These are phyloP conservation scores for Neonothopanus nambi DNA, from an alignment of 1,284 basidiomycete species.

Conservation along the genomic window DNA sequence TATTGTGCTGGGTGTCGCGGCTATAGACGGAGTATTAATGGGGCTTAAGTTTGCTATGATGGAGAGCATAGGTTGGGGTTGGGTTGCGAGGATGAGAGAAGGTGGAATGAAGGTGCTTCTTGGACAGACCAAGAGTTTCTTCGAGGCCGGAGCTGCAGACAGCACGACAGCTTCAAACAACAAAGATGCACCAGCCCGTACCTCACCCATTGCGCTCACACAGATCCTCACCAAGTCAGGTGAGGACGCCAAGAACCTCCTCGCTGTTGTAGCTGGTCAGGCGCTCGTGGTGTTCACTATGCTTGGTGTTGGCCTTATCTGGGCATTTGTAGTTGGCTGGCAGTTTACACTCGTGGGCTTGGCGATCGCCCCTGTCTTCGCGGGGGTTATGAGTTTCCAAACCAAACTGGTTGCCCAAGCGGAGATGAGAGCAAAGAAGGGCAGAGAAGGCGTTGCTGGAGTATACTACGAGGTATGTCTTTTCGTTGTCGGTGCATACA, in stretches of 20 bases:
- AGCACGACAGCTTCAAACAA: slow-evolving; percentile 19
- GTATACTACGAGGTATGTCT: slow-evolving; percentile 80
- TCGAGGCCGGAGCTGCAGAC: slow-evolving; percentile 63
- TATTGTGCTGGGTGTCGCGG: slow-evolving; percentile 73
- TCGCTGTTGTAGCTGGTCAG: slow-evolving; percentile 78
- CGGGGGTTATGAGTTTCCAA: slow-evolving; percentile 72
- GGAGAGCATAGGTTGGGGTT: slow-evolving; percentile 73
- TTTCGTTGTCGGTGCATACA: slow-evolving; percentile 6
- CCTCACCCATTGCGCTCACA: slow-evolving; percentile 58
- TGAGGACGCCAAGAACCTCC: slow-evolving; percentile 83
- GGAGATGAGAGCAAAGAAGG: slow-evolving; percentile 81
- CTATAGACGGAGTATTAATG: slow-evolving; percentile 72
- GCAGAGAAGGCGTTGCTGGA: slow-evolving; percentile 82
- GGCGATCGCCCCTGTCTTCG: slow-evolving; percentile 85
- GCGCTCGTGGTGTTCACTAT: slow-evolving; percentile 76
- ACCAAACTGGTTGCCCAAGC: slow-evolving; percentile 67
- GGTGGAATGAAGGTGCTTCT: slow-evolving; percentile 65
- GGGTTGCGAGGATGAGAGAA: slow-evolving; percentile 74
- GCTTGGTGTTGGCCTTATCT: slow-evolving; percentile 81
- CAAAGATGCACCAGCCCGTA: neutral
- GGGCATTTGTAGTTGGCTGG: slow-evolving; percentile 91
- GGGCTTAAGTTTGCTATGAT: slow-evolving; percentile 78
- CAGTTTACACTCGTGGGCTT: slow-evolving; percentile 91
- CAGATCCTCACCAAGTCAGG: slow-evolving; percentile 88
- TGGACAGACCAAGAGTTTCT: slow-evolving; percentile 88